Percentiles rank a stretch among this genome's conserved stretches.
phyloP scores from a whole-genome alignment of 768 basidiomycete genomes.

The Mycena albidolilacea region DNA sequence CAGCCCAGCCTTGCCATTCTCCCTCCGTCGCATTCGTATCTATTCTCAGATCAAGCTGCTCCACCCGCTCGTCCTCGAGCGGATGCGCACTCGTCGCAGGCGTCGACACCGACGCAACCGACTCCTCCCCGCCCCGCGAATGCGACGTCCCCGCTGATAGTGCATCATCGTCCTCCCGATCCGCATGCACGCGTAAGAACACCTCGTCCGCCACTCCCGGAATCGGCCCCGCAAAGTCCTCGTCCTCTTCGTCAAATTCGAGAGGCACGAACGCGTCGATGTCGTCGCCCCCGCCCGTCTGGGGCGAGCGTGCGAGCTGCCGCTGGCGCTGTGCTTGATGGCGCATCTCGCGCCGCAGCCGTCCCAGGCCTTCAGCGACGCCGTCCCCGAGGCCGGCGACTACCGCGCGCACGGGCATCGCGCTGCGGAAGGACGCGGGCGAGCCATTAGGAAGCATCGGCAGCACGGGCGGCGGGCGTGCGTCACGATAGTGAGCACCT shows the following conservation, averaged over 20 bases:
- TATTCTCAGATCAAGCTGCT: constrained; percentile 33
- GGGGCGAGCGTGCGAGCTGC: constrained; percentile 64
- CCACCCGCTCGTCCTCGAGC: constrained; percentile 50
- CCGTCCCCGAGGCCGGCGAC: constrained; percentile 66
- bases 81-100: constrained; percentile 55
- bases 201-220: constrained; percentile 32
- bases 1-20: constrained; percentile 60
- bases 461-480: constrained; percentile 62
- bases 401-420: constrained; percentile 70
- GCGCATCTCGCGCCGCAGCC: constrained; percentile 70
- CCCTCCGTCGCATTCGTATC: constrained; percentile 39
- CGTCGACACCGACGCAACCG: constrained; percentile 54
- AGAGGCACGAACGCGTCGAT: constrained; percentile 63
- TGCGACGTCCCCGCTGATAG: constrained; percentile 46
- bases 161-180: constrained; percentile 43
- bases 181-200: constrained; percentile 33
- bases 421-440: constrained; percentile 58
- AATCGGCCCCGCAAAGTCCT: constrained; percentile 61
- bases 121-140: constrained; percentile 46
- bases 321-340: constrained; percentile 60
- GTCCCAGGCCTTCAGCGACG: constrained; percentile 73
- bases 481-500: constrained; percentile 64
- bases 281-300: constrained; percentile 34
- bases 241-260: constrained; percentile 79
- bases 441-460: constrained; percentile 86